Base-by-base conservation (phyloP, 1,139 yeast species). In the Candida anutae region DNA sequence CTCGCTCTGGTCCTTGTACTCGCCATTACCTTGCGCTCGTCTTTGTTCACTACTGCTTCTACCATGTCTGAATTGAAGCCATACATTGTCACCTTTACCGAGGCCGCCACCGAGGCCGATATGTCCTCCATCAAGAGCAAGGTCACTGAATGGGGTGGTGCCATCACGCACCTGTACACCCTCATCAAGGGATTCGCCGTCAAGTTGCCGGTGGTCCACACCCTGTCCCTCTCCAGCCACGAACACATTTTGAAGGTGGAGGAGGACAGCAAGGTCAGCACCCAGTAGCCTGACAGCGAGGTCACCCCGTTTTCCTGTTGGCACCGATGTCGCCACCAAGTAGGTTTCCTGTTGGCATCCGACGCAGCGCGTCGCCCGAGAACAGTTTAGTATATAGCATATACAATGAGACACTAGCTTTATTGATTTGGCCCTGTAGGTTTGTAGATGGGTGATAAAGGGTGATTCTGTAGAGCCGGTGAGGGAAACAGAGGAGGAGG, bases 151-250 rank as follows among this genome's bases (percentile, higher is more conserved):
- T 45, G 74, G 28, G 88, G 88, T 19, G 90, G 87, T 27, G 60
- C 60, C 28, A 66, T 80, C 43, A 68, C 73, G 32, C 75, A 72
- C 38, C 84, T 79, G 42, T 79, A 70, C 53, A 57, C 69, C 29
- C 59, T 80, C 50, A 76, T 80, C 57, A 78, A 78, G 58, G 88
- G 85, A 1, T 78, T 75, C 42, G 49, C 55, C 28, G 74, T 66
- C 33, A 64, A 69, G 39, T 53, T 76, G 37, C 81, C 83, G 21
- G 46, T 58, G 4, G 36, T 62, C 37, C 77, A 69, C 41, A 55
- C 67, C 22, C 45, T 53, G 13, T 31, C 67, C 6, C 47, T 76
- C 38, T 46, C 56, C 36, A 42, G 45, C 23, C 63, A 71, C 46
- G 68, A 64, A 14, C 62, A 58, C 28, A 74, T 77, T 34, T 63